Evolutionary conservation across 163 green algal genomes (phyloP).

Genomic region (Scenedesmus sp.): DNA sequence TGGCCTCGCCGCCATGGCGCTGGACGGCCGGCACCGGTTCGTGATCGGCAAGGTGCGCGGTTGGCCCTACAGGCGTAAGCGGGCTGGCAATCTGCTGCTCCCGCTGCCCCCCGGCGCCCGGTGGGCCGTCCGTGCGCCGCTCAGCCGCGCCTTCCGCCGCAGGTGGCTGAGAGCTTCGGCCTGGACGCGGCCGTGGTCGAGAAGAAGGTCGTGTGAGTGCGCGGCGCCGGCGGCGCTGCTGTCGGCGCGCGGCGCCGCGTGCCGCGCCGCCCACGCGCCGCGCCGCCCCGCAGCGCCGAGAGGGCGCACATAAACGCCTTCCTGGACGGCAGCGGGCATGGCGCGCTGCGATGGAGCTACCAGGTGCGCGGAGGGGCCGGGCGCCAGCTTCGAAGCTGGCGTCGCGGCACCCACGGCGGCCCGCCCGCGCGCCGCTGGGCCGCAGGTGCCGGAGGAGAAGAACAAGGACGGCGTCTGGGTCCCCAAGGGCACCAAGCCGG

Average conservation of each 20-base stretch:
- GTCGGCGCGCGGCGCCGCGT: not conserved
- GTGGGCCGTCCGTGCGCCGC: not conserved
- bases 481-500: conserved; percentile 54
- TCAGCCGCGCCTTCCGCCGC: not conserved
- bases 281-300: conserved; percentile 31
- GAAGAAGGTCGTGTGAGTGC: conserved; percentile 64
- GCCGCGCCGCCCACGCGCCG: not conserved
- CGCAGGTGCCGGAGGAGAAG: conserved; percentile 60
- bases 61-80: too few species aligned
- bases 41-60: conserved; percentile 58
- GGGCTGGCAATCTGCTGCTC: too few species aligned
- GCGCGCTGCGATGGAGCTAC: conserved; percentile 71
- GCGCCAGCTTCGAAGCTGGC: not conserved
- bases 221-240: not conserved
- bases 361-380: conserved; percentile 55
- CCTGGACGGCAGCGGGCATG: conserved; percentile 63
- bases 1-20: conserved; percentile 46
- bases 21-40: conserved; percentile 61
- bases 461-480: conserved; percentile 60
- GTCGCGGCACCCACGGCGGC: not conserved
- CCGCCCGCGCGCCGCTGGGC: too few species aligned
- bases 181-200: conserved; percentile 60
- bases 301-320: conserved; percentile 67
- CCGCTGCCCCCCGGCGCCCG: not conserved
- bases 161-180: conserved; percentile 61